These are phyloP conservation scores for Corylus heterophylla DNA, from an alignment of 306 rosid species.

Conservation along the genomic window DNA sequence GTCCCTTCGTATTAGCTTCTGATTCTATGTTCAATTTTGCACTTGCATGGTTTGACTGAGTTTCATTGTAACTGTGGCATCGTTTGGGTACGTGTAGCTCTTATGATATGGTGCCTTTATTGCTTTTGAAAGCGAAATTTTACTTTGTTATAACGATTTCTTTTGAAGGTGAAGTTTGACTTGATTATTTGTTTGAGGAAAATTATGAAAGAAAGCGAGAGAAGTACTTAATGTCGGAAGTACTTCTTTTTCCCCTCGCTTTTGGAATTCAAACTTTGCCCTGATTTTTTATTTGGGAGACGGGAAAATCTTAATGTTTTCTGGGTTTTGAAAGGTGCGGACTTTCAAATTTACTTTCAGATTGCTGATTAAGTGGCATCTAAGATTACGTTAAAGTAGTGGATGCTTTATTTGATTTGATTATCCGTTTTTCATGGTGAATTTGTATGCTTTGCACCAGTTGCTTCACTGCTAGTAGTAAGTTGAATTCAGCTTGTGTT, in stretches of 20 bases:
- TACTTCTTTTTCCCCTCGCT: not conserved
- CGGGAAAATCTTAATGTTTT: too few species aligned
- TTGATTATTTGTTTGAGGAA: not conserved
- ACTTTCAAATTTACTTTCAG: not conserved
- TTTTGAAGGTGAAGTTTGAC: not conserved
- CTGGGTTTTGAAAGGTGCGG: too few species aligned
- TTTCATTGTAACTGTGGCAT: not conserved
- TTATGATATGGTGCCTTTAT: not conserved
- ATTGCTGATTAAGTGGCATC: not conserved
- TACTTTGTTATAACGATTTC: not conserved
- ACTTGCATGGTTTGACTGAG: not conserved
- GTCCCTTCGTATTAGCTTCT: not conserved
- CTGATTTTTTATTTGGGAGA: not conserved
- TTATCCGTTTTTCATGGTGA: not conserved
- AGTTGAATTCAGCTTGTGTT: not conserved
- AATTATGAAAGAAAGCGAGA: not conserved
- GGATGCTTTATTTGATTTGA: not conserved
- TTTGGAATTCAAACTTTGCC: not conserved
- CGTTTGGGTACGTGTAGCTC: too few species aligned
- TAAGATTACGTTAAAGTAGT: not conserved
- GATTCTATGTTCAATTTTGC: not conserved
- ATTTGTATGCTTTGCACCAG: not conserved
- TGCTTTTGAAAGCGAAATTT: not conserved
- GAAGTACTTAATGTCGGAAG: not conserved
- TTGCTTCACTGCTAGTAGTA: not conserved